phyloP scores from a whole-genome alignment of 306 rosid species.

The Herpetospermum pedunculosum region DNA sequence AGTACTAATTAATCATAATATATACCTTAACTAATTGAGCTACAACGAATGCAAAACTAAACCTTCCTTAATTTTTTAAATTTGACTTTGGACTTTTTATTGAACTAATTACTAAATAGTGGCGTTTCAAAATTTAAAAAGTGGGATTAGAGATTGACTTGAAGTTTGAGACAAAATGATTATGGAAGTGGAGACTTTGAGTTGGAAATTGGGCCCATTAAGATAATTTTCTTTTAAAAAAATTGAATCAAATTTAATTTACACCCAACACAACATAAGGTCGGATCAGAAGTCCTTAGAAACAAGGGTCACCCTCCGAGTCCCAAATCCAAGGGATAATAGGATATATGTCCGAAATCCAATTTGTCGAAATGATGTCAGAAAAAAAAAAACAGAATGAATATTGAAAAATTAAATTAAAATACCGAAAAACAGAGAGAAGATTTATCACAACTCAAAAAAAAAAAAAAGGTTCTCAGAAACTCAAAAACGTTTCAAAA shows the following conservation, averaged over 20 bases:
- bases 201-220: slow-evolving; percentile 4
- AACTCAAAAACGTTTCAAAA: neutral
- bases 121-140: neutral
- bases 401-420: neutral
- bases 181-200: slow-evolving; percentile 1
- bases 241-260: neutral
- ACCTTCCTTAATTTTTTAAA: too few relatives aligned
- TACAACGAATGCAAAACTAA: too few relatives aligned
- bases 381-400: neutral
- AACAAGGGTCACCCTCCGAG: neutral
- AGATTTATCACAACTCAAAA: neutral
- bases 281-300: neutral
- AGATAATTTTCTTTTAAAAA: slow-evolving; percentile 1
- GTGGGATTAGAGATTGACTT: slow-evolving; percentile 7
- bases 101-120: neutral
- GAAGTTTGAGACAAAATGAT: slow-evolving; percentile 4
- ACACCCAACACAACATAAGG: neutral
- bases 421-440: neutral
- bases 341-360: neutral
- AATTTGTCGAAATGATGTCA: slow-evolving; percentile 5
- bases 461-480: neutral
- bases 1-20: too few relatives aligned
- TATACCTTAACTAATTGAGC: too few relatives aligned
- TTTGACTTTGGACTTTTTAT: neutral
- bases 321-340: neutral